Evolutionary conservation across 108 stramenopile genomes (phyloP).

Genomic region (Thalassiosira profunda): DNA sequence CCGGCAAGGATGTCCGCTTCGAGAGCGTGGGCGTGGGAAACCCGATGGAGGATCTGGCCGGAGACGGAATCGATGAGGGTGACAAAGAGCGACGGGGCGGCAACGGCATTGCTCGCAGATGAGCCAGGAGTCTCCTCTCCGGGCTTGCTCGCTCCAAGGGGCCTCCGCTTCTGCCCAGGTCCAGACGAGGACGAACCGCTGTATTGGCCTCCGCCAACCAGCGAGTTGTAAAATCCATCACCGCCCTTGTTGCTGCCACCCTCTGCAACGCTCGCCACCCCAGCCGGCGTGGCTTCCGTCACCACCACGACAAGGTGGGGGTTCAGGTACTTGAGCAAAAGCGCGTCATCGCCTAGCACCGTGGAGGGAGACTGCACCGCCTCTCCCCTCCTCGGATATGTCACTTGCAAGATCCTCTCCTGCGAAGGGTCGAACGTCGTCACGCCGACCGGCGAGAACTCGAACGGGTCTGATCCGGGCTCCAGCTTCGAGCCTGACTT

Average conservation of each 20-base stretch:
- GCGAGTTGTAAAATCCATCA: slow-evolving; percentile 45
- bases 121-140: slow-evolving; percentile 47
- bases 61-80: slow-evolving; percentile 93
- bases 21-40: slow-evolving; percentile 80
- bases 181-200: slow-evolving; percentile 9
- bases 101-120: slow-evolving; percentile 3
- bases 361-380: slow-evolving; percentile 78
- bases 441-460: slow-evolving; percentile 57
- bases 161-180: slow-evolving; percentile 60
- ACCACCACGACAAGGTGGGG: slow-evolving; percentile 91
- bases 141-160: slow-evolving; percentile 56
- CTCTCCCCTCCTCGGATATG: slow-evolving; percentile 82
- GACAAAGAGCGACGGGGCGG: slow-evolving; percentile 63
- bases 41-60: slow-evolving; percentile 90
- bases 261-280: slow-evolving; percentile 25
- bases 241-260: no score
- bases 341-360: slow-evolving; percentile 92
- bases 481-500: slow-evolving; percentile 10
- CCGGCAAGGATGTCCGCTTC: slow-evolving; percentile 20
- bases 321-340: slow-evolving; percentile 96
- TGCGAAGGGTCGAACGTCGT: slow-evolving; percentile 65
- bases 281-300: slow-evolving; percentile 51
- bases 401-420: slow-evolving; percentile 75
- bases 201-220: slow-evolving; percentile 10
- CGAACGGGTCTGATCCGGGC: slow-evolving; percentile 21